Evolutionary conservation across 2,329 filamentous ascomycete genomes (phyloP).

Genomic region (Pseudopyrenochaeta lycopersici): DNA sequence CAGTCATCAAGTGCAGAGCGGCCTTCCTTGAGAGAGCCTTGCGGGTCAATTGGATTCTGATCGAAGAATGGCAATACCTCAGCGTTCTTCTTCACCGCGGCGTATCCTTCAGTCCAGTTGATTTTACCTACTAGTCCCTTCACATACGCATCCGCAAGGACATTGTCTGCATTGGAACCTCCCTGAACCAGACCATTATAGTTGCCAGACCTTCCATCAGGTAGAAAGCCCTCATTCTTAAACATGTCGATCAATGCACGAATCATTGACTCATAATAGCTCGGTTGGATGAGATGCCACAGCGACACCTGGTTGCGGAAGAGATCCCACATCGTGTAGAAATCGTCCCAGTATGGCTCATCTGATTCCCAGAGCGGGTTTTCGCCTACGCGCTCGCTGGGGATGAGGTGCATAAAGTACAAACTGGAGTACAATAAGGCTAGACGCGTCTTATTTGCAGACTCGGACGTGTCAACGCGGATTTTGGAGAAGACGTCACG

Average conservation of each 20-base stretch:
- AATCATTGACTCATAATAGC: slow-evolving; percentile 72
- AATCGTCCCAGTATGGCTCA: slow-evolving; percentile 75
- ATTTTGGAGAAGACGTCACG: slow-evolving; percentile 68
- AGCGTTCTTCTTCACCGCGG: slow-evolving; percentile 76
- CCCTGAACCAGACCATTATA: slow-evolving; percentile 65
- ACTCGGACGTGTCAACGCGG: slow-evolving; percentile 35
- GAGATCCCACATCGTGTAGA: slow-evolving; percentile 78
- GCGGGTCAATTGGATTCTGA: slow-evolving; percentile 43
- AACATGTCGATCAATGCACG: slow-evolving; percentile 72
- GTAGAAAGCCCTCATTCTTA: slow-evolving; percentile 71
- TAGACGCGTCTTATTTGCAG: slow-evolving; percentile 42
- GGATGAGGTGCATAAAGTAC: slow-evolving; percentile 50
- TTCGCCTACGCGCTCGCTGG: slow-evolving; percentile 61
- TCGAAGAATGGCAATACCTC: slow-evolving; percentile 60
- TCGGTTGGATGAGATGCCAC: slow-evolving; percentile 70
- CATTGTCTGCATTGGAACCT: slow-evolving; percentile 48
- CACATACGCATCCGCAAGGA: slow-evolving; percentile 73
- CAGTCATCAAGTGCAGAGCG: slow-evolving; percentile 55
- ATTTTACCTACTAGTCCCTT: slow-evolving; percentile 70
- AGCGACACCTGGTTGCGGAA: slow-evolving; percentile 63
- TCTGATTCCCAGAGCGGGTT: slow-evolving; percentile 73
- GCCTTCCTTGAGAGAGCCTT: slow-evolving; percentile 53
- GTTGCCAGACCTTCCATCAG: slow-evolving; percentile 68
- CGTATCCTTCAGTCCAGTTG: slow-evolving; percentile 76
- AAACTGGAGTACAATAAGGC: slow-evolving; percentile 45